Conservation (phyloP, 2,329 filamentous ascomycete genomes). For the Orbilia quercus region DNA sequence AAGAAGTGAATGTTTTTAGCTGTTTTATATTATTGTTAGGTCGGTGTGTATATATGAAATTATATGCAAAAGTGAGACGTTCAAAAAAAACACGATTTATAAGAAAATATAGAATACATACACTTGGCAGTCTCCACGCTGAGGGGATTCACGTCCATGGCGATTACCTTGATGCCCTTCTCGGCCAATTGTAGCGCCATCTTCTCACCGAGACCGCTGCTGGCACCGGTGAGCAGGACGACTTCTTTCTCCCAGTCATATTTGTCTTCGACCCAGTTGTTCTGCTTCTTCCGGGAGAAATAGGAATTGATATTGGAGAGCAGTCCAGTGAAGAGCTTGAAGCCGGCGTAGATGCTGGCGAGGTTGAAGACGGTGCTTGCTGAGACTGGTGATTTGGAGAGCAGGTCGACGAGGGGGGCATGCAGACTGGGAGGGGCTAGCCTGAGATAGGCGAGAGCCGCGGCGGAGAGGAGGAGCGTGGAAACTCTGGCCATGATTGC, state of each 20-base stretch:
- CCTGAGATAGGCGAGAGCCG: constrained; percentile 24
- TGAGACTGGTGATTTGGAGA: constrained; percentile 20
- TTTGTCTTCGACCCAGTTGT: constrained; percentile 50
- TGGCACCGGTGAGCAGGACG: constrained; percentile 45
- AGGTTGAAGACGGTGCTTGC: constrained; percentile 5
- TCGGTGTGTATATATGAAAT: no score
- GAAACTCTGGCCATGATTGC: constrained; percentile 38
- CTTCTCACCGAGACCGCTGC: constrained; percentile 43
- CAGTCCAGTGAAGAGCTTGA: constrained; percentile 12
- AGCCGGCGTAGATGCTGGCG: constrained; percentile 17
- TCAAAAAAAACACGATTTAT: no score
- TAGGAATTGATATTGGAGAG: constrained; percentile 36
- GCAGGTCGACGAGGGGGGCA: constrained; percentile 25
- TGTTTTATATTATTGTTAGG: constrained; percentile 4
- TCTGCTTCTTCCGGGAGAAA: constrained; percentile 34
- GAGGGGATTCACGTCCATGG: constrained; percentile 38
- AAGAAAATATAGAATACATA: constrained; percentile 14
- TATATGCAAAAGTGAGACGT: no score
- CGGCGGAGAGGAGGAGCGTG: constrained; percentile 33
- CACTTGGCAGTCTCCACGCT: constrained; percentile 14
- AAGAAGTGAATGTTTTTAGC: constrained; percentile 42
- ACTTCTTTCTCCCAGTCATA: constrained; percentile 53
- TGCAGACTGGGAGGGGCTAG: constrained; percentile 28
- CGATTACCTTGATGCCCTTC: constrained; percentile 36
- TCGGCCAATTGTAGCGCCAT: constrained; percentile 31